Evolutionary conservation across 1,139 yeast genomes (phyloP).

Genomic region (Geotrichum histeridarum): DNA sequence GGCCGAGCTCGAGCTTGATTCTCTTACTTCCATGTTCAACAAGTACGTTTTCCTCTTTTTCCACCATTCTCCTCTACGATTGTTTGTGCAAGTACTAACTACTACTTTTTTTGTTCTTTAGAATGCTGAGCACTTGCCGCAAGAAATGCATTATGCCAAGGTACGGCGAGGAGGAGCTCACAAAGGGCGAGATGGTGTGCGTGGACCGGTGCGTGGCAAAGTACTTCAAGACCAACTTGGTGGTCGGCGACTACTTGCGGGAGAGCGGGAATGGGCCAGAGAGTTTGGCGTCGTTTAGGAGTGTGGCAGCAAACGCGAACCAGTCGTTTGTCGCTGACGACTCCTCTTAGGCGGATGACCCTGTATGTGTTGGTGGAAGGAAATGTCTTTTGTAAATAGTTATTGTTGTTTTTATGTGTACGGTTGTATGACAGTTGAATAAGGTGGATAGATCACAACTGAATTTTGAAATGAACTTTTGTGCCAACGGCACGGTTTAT

Average conservation of each 20-base stretch:
- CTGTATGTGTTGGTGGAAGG: too few species aligned
- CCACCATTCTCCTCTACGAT: neutral
- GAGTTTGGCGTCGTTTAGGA: constrained; percentile 17
- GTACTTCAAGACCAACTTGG: constrained; percentile 58
- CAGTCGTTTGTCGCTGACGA: neutral
- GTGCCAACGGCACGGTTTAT: too few species aligned
- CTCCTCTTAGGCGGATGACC: too few species aligned
- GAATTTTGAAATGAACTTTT: too few species aligned
- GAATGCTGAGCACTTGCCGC: constrained; percentile 53
- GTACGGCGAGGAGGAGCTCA: constrained; percentile 75
- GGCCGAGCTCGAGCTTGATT: constrained; percentile 73
- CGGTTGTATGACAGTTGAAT: too few species aligned
- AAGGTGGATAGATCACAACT: too few species aligned
- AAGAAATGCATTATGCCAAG: constrained; percentile 67
- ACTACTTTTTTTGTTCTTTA: constrained; percentile 20
- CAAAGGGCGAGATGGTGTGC: constrained; percentile 72
- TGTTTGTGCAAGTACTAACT: neutral
- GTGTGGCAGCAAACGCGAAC: constrained; percentile 9
- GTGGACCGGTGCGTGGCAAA: constrained; percentile 74
- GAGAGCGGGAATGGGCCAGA: constrained; percentile 27
- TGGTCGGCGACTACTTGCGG: constrained; percentile 53
- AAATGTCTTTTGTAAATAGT: too few species aligned
- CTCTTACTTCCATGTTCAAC: constrained; percentile 64
- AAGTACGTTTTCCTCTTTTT: constrained; percentile 37
- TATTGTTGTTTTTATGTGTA: too few species aligned